These are phyloP conservation scores for Fusarium chuoi DNA, from an alignment of 2,329 filamentous ascomycete genomes.

Conservation along the genomic window DNA sequence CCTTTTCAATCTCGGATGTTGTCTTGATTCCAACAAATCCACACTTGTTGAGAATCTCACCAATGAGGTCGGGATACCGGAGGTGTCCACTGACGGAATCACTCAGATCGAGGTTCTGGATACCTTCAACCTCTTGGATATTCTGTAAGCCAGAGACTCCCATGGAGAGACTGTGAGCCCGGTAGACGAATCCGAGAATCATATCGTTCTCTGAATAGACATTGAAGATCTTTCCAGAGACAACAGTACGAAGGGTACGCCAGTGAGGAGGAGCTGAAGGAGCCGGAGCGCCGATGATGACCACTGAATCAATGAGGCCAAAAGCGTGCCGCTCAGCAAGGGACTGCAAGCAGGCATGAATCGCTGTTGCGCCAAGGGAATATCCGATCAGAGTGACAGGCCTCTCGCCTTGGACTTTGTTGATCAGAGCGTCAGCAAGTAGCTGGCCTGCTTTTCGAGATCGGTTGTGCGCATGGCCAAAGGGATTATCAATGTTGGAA, in stretches of 20 bases:
- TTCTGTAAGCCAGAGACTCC: slow-evolving; percentile 86
- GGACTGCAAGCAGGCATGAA: slow-evolving; percentile 82
- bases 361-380: slow-evolving; percentile 81
- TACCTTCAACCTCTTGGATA: slow-evolving; percentile 72
- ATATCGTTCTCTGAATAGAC: slow-evolving; percentile 90
- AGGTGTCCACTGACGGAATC: slow-evolving; percentile 64
- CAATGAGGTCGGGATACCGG: slow-evolving; percentile 61
- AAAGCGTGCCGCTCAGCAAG: slow-evolving; percentile 84
- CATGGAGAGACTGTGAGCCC: slow-evolving; percentile 82
- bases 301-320: slow-evolving; percentile 83
- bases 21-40: slow-evolving; percentile 60
- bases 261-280: slow-evolving; percentile 79
- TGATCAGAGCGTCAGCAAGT: slow-evolving; percentile 84
- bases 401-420: slow-evolving; percentile 82
- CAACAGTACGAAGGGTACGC: slow-evolving; percentile 80
- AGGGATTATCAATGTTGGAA: slow-evolving; percentile 81
- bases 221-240: slow-evolving; percentile 85
- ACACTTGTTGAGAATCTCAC: slow-evolving; percentile 63
- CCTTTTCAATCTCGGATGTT: slow-evolving; percentile 60
- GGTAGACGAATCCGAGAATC: slow-evolving; percentile 87
- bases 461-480: slow-evolving; percentile 78
- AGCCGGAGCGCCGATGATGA: slow-evolving; percentile 83
- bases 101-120: slow-evolving; percentile 67
- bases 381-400: slow-evolving; percentile 85
- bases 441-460: slow-evolving; percentile 84